Percentiles rank a stretch among this genome's conserved stretches.
Conservation (phyloP, 495 filamentous ascomycete genomes). For the Trichoderma erinaceum region DNA sequence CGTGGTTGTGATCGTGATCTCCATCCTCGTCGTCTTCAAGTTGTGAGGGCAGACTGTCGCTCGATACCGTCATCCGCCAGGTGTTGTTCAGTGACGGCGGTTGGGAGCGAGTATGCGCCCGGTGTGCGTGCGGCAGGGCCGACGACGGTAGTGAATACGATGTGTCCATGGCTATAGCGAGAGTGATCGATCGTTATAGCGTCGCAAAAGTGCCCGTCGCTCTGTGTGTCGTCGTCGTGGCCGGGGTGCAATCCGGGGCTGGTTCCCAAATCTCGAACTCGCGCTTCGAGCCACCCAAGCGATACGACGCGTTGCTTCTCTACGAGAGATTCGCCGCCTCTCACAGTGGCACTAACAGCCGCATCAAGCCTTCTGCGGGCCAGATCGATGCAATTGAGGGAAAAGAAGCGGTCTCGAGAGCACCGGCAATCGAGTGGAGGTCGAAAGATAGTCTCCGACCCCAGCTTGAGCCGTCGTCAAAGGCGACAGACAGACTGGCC, state of each 20-base stretch:
- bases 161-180: slow-evolving; percentile 35
- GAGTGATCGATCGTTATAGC: neutral
- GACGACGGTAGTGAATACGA: slow-evolving; percentile 28
- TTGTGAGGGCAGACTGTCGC: slow-evolving; percentile 26
- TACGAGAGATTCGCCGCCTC: neutral
- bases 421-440: neutral
- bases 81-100: neutral
- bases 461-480: neutral
- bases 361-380: neutral
- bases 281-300: neutral
- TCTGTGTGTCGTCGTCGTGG: neutral
- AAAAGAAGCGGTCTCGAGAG: neutral
- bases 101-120: slow-evolving; percentile 36
- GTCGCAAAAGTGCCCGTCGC: neutral
- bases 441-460: neutral
- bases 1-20: slow-evolving; percentile 26
- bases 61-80: slow-evolving; percentile 18
- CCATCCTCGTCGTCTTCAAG: slow-evolving; percentile 19
- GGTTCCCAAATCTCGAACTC: neutral
- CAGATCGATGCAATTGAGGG: neutral
- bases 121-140: slow-evolving; percentile 29
- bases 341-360: neutral
- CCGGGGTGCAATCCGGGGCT: neutral
- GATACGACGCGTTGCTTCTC: neutral
- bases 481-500: neutral